phyloP scores from a whole-genome alignment of 2,329 filamentous ascomycete genomes.

The Fusarium denticulatum region DNA sequence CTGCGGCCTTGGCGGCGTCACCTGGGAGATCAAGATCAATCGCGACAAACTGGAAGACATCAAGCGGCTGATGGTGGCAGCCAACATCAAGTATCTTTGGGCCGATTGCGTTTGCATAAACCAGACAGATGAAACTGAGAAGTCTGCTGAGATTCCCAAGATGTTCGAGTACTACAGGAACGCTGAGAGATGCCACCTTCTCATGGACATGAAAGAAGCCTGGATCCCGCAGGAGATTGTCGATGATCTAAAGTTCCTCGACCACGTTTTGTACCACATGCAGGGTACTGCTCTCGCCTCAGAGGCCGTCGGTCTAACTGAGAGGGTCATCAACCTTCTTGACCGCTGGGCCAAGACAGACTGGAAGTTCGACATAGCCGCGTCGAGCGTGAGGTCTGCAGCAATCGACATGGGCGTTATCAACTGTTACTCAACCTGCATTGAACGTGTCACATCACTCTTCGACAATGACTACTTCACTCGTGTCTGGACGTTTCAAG shows the following conservation, averaged over 20 bases:
- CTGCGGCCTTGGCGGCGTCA: not conserved
- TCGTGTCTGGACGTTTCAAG: not conserved
- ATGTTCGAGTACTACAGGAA: not conserved
- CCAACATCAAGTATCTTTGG: not conserved
- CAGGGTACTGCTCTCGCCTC: not conserved
- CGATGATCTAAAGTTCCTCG: not conserved
- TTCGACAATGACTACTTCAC: not conserved
- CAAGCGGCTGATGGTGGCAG: not conserved
- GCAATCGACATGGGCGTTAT: not conserved
- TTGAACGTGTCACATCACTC: not conserved
- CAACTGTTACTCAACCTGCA: not conserved
- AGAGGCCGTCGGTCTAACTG: not conserved
- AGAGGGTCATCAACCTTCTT: not conserved
- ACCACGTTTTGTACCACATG: not conserved
- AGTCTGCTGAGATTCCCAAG: not conserved
- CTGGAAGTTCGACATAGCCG: not conserved
- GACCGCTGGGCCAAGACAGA: not conserved
- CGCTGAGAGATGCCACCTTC: not conserved
- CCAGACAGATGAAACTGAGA: not conserved
- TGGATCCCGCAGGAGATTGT: not conserved
- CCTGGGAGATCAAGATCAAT: not conserved
- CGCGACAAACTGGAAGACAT: not conserved
- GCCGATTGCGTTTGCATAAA: not conserved
- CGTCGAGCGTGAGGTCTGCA: not conserved
- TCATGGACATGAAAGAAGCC: not conserved